Base-by-base conservation (phyloP, 108 stramenopile species). In the Discostella stelligeroides region DNA sequence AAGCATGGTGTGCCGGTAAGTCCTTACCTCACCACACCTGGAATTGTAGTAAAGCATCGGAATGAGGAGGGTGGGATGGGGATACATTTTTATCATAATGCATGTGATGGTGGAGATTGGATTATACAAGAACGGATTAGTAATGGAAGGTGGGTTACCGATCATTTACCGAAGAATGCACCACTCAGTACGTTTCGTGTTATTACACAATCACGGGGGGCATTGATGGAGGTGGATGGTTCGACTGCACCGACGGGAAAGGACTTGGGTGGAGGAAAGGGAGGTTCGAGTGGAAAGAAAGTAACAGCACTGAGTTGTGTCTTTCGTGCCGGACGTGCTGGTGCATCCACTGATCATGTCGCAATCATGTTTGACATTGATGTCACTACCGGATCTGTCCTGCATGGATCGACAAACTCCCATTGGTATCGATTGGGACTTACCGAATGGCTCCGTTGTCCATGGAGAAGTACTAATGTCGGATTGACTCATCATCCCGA, bases 31-130 rank as follows among this genome's bases (percentile, higher is more conserved):
- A 71, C 82, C n/a, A 61, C 76, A 10, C 91, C 94, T 0, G 96
- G 80, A 28, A 84, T 99, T 57, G 96, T 98, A 2, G 90, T 96
- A 43, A 99, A 99, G 75, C 95, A 98, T 75, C 89, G 93, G 5
- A 97, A 97, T 55, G 97, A 98, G 68, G 98, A 99, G 73, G 98
- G 98, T 23, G 98, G 98, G 10, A 75, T 99, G 84, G 98, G 98
- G 43, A 95, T 98, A 37, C 75, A 91, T 58, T 98, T 98, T 62
- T 99, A 88, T 72, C 89, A 86, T 49, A 98, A 97, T 81, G 98
- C 98, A 0, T 76, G 86, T 2, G 85, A 57, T 10, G 98, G 97
- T 13, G 98, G 98, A 7, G 96, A 97, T 78, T 98, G 98, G 98
- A 99, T 99, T 47, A 95, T 98, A 50, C 98, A 99, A 66, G 95